Conservation (phyloP, 140 eudicot genomes). For the Ambrosia hybrid region DNA sequence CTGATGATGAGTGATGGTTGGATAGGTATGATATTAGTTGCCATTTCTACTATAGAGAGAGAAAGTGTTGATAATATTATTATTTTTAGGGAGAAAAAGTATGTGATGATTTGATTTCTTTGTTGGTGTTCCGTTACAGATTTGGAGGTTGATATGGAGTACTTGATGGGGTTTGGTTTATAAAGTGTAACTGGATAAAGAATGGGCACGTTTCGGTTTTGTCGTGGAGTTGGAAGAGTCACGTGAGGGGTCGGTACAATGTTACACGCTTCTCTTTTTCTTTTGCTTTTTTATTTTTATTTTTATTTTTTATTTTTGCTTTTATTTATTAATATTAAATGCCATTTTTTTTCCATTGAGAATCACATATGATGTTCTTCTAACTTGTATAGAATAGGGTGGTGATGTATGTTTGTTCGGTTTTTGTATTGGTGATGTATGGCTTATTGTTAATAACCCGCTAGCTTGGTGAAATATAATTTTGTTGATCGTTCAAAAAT, state of each 20-base stretch:
- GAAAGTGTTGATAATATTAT: not conserved
- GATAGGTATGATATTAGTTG: slow-evolving; percentile 39
- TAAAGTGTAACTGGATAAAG: slow-evolving; percentile 14
- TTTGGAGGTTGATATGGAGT: not conserved
- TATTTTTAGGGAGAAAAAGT: too few relatives aligned
- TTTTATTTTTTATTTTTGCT: not conserved
- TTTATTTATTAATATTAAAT: not conserved
- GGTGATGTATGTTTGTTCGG: too few relatives aligned
- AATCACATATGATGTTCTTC: too few relatives aligned
- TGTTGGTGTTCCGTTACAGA: not conserved
- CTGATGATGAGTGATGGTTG: slow-evolving; percentile 41
- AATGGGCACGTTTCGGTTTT: slow-evolving; percentile 34
- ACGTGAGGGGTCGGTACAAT: slow-evolving; percentile 25
- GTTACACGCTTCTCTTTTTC: not conserved
- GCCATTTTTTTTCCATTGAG: too few relatives aligned
- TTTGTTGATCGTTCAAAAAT: too few relatives aligned
- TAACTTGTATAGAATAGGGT: too few relatives aligned
- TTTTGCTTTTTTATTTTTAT: not conserved
- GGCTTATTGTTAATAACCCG: too few relatives aligned
- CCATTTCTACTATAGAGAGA: slow-evolving; percentile 37
- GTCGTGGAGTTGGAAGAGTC: slow-evolving; percentile 9
- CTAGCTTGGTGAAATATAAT: too few relatives aligned
- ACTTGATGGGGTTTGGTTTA: slow-evolving; percentile 1
- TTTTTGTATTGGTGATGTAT: too few relatives aligned
- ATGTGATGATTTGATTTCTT: not conserved